Evolutionary conservation across 75 land plant species (phyloP).

Genomic region (Selaginella tamariscina): DNA sequence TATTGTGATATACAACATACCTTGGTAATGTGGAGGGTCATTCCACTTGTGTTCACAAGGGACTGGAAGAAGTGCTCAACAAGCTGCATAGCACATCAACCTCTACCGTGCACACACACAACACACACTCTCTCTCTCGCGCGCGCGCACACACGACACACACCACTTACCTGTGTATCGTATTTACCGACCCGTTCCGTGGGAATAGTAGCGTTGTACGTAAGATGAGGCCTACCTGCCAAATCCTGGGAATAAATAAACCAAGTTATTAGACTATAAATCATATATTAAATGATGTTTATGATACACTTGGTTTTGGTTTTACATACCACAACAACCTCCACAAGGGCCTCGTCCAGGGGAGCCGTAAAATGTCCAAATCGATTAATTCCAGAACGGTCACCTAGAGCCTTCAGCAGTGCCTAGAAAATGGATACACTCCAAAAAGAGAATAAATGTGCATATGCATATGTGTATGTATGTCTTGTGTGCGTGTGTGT

Average conservation of each 20-base stretch:
- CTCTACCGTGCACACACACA: background rate
- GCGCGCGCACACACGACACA: no score
- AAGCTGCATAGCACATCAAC: constrained; percentile 32
- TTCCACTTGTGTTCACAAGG: constrained; percentile 86
- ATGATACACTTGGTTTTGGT: background rate
- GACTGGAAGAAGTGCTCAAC: constrained; percentile 99
- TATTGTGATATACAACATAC: constrained; percentile 18
- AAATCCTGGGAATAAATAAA: constrained; percentile 52
- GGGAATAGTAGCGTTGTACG: constrained; percentile 58
- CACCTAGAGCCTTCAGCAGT: constrained; percentile 73
- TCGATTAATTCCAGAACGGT: constrained; percentile 74
- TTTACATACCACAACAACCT: constrained; percentile 62
- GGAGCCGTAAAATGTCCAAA: constrained; percentile 94
- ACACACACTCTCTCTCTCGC: background rate
- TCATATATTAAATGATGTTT: background rate
- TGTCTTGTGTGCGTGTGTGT: no score
- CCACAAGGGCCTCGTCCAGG: constrained; percentile 84
- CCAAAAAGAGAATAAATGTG: background rate
- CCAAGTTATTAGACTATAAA: background rate
- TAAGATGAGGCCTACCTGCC: constrained; percentile 77
- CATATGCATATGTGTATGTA: no score
- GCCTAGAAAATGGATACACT: constrained; percentile 33
- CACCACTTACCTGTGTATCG: constrained; percentile 73
- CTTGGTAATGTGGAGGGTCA: constrained; percentile 96
- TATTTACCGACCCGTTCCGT: constrained; percentile 92